Conservation (phyloP, 176 grass and related monocot species). For the Rhipidocladum racemiflorum region DNA sequence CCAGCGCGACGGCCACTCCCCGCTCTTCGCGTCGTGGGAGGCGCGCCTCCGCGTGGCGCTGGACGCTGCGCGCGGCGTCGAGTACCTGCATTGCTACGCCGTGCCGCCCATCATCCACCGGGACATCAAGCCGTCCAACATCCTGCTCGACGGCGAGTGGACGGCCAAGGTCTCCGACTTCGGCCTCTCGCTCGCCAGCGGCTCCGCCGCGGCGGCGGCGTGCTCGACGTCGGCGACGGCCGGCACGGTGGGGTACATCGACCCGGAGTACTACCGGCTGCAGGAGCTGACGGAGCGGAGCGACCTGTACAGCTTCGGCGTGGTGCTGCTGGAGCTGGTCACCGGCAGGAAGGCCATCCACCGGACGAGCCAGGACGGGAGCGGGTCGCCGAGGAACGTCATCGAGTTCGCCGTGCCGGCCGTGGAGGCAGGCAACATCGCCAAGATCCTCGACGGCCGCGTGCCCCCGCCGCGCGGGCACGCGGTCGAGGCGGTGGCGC, state of each 20-base stretch:
- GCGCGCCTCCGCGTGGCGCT: constrained; percentile 65
- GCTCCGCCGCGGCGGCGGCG: neutral
- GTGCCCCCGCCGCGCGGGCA: constrained; percentile 36
- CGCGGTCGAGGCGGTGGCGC: constrained; percentile 61
- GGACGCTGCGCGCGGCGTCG: constrained; percentile 82
- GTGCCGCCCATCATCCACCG: constrained; percentile 93
- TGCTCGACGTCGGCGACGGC: constrained; percentile 36
- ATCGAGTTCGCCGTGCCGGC: constrained; percentile 71
- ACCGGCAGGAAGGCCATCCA: constrained; percentile 81
- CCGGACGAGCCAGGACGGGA: constrained; percentile 46
- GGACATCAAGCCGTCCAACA: constrained; percentile 94
- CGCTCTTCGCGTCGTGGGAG: constrained; percentile 71
- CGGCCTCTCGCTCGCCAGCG: constrained; percentile 63
- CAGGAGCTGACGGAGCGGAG: constrained; percentile 76
- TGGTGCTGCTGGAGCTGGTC: constrained; percentile 83
- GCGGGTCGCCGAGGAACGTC: constrained; percentile 63
- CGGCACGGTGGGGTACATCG: constrained; percentile 90
- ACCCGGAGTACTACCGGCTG: constrained; percentile 91
- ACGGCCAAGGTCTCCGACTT: constrained; percentile 96
- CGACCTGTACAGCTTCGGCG: constrained; percentile 96
- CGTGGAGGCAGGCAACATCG: constrained; percentile 34
- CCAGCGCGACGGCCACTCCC: constrained; percentile 15
- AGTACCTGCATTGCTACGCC: constrained; percentile 96
- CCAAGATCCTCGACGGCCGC: constrained; percentile 44
- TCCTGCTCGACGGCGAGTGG: constrained; percentile 81